Base-by-base conservation (phyloP, 2,329 filamentous ascomycete species). In the Fusarium sp. region DNA sequence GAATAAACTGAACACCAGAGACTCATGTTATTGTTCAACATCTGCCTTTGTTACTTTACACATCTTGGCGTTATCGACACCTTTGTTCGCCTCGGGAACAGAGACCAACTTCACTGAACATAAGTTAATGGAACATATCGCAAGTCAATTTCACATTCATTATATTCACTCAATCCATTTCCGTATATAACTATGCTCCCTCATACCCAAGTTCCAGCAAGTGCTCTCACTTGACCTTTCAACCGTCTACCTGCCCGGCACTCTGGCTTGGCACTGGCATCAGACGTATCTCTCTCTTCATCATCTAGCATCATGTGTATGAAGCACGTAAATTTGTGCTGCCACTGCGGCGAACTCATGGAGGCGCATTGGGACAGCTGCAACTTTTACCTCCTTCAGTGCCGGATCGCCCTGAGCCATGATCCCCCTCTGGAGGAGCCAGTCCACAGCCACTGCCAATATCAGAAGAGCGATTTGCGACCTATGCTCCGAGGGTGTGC, bases 321-420 rank as follows among this genome's bases (percentile, higher is more conserved):
- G 14, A 46, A 71, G 12, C 10, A 64, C 38, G 27, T 55, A 35
- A n/a, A 20, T 2, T 44, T 46, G 27, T 73, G 71, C 33, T 71
- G 70, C 42, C 35, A 73, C 33, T 73, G 71, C 10, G 70, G 70
- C 4, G 70, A 73, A 16, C 33, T 22, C 11, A 36, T 73, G 12
- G 17, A 17, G 5, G n/a, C 29, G 20, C 57, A 64, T 31, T 71
- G 62, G 42, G n/a, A 27, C 7, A 35, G 33, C 4, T 73, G 70
- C 33, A n/a, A 62, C 11, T 27, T 24, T 27, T 70, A 65, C 56
- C 27, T n/a, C 2, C 17, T 64, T n/a, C 8, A n/a, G 1, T 44
- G 49, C n/a, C 20, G 20, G 6, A 33, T 20, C 4, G 31, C 44
- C 5, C 11, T 24, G 5, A 44, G 12, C 4, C 40, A 51, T 3